Conservation (phyloP, 306 rosid genomes). For the Quillaja saponaria region DNA sequence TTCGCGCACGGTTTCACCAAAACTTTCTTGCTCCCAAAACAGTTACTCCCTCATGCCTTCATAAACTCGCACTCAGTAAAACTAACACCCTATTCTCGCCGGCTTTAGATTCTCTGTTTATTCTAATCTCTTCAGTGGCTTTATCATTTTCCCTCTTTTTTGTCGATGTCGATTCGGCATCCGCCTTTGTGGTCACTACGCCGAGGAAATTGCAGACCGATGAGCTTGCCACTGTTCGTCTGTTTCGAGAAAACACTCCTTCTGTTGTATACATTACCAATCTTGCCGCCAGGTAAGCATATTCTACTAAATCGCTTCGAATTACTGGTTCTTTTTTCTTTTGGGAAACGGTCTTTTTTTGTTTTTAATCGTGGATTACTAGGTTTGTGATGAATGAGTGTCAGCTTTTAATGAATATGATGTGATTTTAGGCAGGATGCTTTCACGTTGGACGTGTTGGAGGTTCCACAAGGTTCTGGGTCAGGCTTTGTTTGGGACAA, state of each 20-base stretch:
- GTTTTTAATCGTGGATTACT: slow-evolving; percentile 1
- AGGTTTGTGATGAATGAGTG: slow-evolving; percentile 18
- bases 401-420: neutral
- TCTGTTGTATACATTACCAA: slow-evolving; percentile 94
- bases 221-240: slow-evolving; percentile 94
- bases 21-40: neutral
- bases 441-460: slow-evolving; percentile 88
- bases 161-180: slow-evolving; percentile 61
- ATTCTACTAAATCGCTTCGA: neutral
- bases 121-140: slow-evolving; percentile 69
- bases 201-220: slow-evolving; percentile 79
- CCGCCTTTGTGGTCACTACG: slow-evolving; percentile 74
- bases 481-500: slow-evolving; percentile 97
- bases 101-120: slow-evolving; percentile 47
- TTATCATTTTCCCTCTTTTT: slow-evolving; percentile 69
- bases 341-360: neutral
- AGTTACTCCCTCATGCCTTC: slow-evolving; percentile 3
- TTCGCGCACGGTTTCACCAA: slow-evolving; percentile 10
- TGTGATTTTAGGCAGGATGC: slow-evolving; percentile 82
- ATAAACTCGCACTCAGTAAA: slow-evolving; percentile 6
- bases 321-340: neutral
- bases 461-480: slow-evolving; percentile 98
- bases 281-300: slow-evolving; percentile 66
- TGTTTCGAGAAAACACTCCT: slow-evolving; percentile 89
- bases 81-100: slow-evolving; percentile 10